A percentile compares a stretch with the other conserved stretches of the same genome.
Evolutionary conservation across 108 stramenopile genomes (phyloP).

Genomic region (Skeletonema potamos): DNA sequence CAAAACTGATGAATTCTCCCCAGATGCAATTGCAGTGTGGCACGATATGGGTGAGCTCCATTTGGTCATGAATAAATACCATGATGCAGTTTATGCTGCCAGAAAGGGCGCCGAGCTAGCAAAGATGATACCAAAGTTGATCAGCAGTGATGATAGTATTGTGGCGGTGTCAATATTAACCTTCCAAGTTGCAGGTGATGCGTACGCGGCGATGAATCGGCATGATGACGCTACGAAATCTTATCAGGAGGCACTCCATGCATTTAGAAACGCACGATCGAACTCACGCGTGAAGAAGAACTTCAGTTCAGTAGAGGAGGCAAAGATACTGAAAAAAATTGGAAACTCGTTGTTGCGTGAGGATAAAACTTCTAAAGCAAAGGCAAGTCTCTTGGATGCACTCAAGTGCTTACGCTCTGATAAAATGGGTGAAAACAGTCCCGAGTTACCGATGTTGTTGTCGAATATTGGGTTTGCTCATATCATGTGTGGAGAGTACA

Average conservation of each 20-base stretch:
- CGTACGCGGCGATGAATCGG: constrained; percentile 13
- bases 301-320: constrained; percentile 9
- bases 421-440: constrained; percentile 7
- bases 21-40: constrained; percentile 34
- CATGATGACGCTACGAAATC: constrained; percentile 32
- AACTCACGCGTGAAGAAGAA: neutral
- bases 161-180: constrained; percentile 7
- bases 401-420: constrained; percentile 20
- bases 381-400: constrained; percentile 24
- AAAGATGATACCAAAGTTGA: neutral
- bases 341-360: constrained; percentile 26
- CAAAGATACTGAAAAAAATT: constrained; percentile 24
- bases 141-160: constrained; percentile 8
- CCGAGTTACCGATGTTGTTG: constrained; percentile 18
- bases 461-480: constrained; percentile 32
- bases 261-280: constrained; percentile 1
- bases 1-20: constrained; percentile 1
- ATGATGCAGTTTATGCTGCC: constrained; percentile 29
- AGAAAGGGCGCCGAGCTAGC: constrained; percentile 22
- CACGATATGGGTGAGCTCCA: constrained; percentile 29
- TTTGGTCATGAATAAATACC: constrained; percentile 11
- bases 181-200: constrained; percentile 31
- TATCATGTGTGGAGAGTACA: constrained; percentile 14
- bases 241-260: constrained; percentile 35
- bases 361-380: constrained; percentile 23